Evolutionary conservation across 495 filamentous ascomycete species (phyloP).

Genomic region (Penicillium soppii): DNA sequence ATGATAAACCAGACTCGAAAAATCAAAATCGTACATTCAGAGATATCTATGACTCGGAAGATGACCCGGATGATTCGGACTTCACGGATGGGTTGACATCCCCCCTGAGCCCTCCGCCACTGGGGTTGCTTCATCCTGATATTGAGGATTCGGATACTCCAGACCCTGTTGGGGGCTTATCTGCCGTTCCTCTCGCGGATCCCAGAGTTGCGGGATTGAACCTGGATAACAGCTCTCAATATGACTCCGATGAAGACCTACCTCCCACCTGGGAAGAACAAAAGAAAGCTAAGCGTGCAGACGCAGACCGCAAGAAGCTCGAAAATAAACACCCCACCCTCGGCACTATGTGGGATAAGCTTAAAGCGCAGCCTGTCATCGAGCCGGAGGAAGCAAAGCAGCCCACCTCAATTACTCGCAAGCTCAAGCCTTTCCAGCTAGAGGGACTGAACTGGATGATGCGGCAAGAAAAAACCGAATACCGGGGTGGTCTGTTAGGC

Average conservation of each 20-base stretch:
- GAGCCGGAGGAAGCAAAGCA: conserved; percentile 67
- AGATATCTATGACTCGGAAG: not conserved
- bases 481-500: conserved; percentile 84
- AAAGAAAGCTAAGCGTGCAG: conserved; percentile 26
- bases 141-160: not conserved
- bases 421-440: conserved; percentile 87
- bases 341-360: conserved; percentile 76
- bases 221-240: conserved; percentile 16
- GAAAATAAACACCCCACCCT: conserved; percentile 76
- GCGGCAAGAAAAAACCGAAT: conserved; percentile 78
- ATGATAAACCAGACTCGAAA: conserved; percentile 33
- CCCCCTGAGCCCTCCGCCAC: not conserved
- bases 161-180: not conserved
- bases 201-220: not conserved
- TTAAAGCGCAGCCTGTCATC: conserved; percentile 66
- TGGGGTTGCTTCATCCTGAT: not conserved
- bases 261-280: conserved; percentile 16
- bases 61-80: not conserved
- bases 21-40: conserved; percentile 17
- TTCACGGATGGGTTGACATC: not conserved
- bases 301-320: conserved; percentile 62
- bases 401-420: conserved; percentile 73
- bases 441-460: conserved; percentile 94
- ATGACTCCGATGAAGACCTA: conserved; percentile 7
- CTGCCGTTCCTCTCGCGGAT: not conserved